These are phyloP conservation scores for Aethionema arabicum DNA, from an alignment of 345 rosid species.

Conservation along the genomic window DNA sequence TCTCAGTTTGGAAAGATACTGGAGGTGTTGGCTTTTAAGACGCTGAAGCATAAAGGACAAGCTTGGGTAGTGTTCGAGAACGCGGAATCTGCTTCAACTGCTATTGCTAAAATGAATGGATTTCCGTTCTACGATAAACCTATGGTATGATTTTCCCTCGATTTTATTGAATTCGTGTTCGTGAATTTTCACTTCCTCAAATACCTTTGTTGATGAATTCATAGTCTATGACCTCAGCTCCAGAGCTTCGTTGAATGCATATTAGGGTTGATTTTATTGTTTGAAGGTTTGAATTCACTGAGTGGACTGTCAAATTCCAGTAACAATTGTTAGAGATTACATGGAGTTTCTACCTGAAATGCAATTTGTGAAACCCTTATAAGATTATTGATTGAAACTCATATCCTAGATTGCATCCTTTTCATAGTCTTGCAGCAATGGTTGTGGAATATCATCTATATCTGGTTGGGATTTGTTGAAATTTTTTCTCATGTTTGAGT, in stretches of 20 bases:
- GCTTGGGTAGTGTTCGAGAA: constrained; percentile 97
- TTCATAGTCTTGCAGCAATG: background rate
- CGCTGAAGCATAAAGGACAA: constrained; percentile 97
- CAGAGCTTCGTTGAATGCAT: background rate
- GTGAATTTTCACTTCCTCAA: background rate
- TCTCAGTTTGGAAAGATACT: constrained; percentile 90
- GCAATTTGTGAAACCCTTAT: background rate
- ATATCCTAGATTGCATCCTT: background rate
- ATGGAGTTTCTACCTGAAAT: background rate
- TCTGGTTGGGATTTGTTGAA: background rate
- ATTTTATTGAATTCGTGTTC: background rate
- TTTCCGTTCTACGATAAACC: constrained; percentile 94
- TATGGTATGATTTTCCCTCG: constrained; percentile 50
- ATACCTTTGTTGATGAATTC: background rate
- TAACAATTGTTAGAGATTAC: background rate
- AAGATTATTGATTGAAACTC: background rate
- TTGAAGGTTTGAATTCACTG: background rate
- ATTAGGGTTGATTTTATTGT: background rate
- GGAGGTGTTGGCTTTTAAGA: constrained; percentile 91
- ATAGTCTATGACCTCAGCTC: background rate
- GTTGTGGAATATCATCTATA: background rate
- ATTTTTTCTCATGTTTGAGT: background rate
- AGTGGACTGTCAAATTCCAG: background rate
- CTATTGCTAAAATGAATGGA: constrained; percentile 82
- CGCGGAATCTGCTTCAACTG: constrained; percentile 64